These are phyloP conservation scores for Arabidopsis suecica DNA, from an alignment of 345 rosid genomes.

Conservation along the genomic window DNA sequence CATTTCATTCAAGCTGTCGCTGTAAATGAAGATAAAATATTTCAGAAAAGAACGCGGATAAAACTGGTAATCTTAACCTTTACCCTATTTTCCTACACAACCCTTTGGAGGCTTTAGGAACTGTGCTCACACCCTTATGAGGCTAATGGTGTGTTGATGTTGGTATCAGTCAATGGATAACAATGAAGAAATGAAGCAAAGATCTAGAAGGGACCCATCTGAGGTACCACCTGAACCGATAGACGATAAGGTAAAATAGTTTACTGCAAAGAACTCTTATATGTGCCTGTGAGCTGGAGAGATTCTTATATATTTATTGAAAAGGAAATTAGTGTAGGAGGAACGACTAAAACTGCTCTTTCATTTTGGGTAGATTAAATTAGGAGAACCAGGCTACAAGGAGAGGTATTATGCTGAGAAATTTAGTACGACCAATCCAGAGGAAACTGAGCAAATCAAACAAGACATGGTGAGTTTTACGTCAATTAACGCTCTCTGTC, in stretches of 20 bases:
- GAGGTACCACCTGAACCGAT: slow-evolving; percentile 64
- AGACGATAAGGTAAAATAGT: slow-evolving; percentile 67
- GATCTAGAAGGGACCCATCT: slow-evolving; percentile 72
- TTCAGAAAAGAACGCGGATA: slow-evolving; percentile 93
- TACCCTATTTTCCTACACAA: slow-evolving; percentile 9
- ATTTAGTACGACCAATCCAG: slow-evolving; percentile 62
- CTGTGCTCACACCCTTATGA: slow-evolving; percentile 14
- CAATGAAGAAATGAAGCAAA: slow-evolving; percentile 75
- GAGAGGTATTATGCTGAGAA: slow-evolving; percentile 94
- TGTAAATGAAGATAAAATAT: slow-evolving; percentile 87
- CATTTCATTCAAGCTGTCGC: slow-evolving; percentile 88
- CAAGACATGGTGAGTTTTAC: slow-evolving; percentile 70
- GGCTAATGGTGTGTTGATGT: slow-evolving; percentile 28
- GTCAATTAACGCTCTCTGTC: slow-evolving; percentile 1
- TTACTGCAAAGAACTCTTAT: neutral
- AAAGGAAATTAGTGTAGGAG: slow-evolving; percentile 3
- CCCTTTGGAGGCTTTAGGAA: slow-evolving; percentile 15
- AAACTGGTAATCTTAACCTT: slow-evolving; percentile 60
- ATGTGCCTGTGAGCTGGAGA: slow-evolving; percentile 22
- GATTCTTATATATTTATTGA: slow-evolving; percentile 13
- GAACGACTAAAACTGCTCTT: slow-evolving; percentile 4
- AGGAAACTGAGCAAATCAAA: slow-evolving; percentile 67
- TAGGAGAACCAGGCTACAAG: slow-evolving; percentile 96
- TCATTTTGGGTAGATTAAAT: slow-evolving; percentile 62
- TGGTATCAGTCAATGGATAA: slow-evolving; percentile 67